Conservation (phyloP, 2,329 filamentous ascomycete genomes). For the Fusarium bactridioides region DNA sequence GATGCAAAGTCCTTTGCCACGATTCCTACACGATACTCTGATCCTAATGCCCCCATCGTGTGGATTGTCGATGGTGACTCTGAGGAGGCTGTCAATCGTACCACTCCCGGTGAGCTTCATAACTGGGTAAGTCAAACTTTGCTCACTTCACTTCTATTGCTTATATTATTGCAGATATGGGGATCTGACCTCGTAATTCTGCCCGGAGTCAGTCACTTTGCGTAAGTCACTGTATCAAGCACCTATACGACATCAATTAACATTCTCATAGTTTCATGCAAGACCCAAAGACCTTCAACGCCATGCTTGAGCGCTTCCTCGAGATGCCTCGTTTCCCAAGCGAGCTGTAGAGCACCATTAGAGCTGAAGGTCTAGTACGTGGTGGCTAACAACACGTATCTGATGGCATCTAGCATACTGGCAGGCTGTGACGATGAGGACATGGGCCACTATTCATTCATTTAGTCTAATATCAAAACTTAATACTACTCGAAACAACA, state of each 20-base stretch:
- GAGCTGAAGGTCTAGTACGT: accelerated
- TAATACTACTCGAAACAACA: not conserved
- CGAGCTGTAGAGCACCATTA: accelerated
- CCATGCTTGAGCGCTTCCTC: not conserved
- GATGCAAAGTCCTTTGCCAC: not conserved
- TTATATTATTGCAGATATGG: not conserved
- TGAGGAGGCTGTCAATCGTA: not conserved
- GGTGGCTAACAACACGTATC: no score
- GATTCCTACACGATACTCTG: not conserved
- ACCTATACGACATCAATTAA: not conserved
- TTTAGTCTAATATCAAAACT: not conserved
- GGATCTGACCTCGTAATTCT: not conserved
- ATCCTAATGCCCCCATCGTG: not conserved
- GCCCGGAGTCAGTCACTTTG: slow-evolving; percentile 4
- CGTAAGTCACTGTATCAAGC: not conserved
- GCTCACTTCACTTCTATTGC: no score
- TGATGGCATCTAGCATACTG: no score
- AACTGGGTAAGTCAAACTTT: not conserved
- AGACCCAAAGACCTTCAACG: not conserved
- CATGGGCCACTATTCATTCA: no score
- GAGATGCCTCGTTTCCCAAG: not conserved
- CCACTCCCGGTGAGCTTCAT: not conserved
- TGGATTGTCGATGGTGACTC: not conserved
- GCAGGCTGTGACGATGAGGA: accelerated
- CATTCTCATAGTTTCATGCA: not conserved